phyloP scores from a whole-genome alignment of 1,139 yeast species.

The Yamadazyma epiphylla region DNA sequence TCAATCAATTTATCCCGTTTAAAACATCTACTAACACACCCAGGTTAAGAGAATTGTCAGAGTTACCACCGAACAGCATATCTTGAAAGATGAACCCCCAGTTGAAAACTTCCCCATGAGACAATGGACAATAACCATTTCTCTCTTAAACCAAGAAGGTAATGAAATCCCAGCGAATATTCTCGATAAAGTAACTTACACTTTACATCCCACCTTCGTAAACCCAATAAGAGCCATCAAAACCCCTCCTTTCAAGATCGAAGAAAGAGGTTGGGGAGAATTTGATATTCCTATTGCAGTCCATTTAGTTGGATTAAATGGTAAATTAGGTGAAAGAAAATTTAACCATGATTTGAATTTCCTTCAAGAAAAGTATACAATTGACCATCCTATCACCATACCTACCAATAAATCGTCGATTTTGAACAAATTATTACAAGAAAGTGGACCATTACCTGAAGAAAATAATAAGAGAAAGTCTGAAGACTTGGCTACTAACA shows the following conservation, averaged over 20 bases:
- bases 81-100: conserved; percentile 80
- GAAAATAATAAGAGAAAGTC: conserved; percentile 26
- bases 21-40: conserved; percentile 13
- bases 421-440: conserved; percentile 67
- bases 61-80: conserved; percentile 81
- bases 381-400: conserved; percentile 71
- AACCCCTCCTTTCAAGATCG: conserved; percentile 83
- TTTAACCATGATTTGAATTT: conserved; percentile 88
- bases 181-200: conserved; percentile 89
- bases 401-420: conserved; percentile 73
- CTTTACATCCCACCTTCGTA: conserved; percentile 90
- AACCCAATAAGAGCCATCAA: conserved; percentile 82
- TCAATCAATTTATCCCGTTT: neutral
- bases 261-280: conserved; percentile 99
- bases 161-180: conserved; percentile 82
- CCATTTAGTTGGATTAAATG: conserved; percentile 59
- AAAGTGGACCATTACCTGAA: conserved; percentile 76
- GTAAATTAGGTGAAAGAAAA: conserved; percentile 85
- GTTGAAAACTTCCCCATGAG: conserved; percentile 95
- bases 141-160: conserved; percentile 75
- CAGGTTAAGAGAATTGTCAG: conserved; percentile 83
- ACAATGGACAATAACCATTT: conserved; percentile 80
- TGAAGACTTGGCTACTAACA: conserved; percentile 21
- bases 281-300: conserved; percentile 83
- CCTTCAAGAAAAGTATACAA: conserved; percentile 67